Evolutionary conservation across 768 basidiomycete genomes (phyloP).

Genomic region (Trametes cinnabarina): DNA sequence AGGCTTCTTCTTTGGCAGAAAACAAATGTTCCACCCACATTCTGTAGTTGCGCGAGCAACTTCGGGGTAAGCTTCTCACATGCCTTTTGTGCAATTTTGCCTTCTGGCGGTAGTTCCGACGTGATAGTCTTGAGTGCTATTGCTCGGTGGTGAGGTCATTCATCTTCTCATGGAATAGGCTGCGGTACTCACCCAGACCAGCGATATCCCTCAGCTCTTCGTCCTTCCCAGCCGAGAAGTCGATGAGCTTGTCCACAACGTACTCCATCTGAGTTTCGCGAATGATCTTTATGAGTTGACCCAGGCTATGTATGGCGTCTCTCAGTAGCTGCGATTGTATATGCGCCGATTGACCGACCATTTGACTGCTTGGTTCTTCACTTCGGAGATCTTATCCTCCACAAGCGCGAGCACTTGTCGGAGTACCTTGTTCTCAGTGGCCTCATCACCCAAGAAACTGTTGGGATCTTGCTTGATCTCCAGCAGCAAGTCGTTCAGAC

Average conservation of each 20-base stretch:
- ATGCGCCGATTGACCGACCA: slow-evolving; percentile 52
- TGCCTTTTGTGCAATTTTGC: slow-evolving; percentile 73
- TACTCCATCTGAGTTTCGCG: slow-evolving; percentile 78
- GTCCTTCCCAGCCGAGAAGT: slow-evolving; percentile 81
- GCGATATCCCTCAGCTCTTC: slow-evolving; percentile 95
- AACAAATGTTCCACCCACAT: slow-evolving; percentile 43
- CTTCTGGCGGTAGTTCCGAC: slow-evolving; percentile 80
- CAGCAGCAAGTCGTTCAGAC: slow-evolving; percentile 88
- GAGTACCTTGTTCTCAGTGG: slow-evolving; percentile 80
- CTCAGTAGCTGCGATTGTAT: background rate
- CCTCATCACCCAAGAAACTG: slow-evolving; percentile 81
- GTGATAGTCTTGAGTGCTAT: slow-evolving; percentile 94
- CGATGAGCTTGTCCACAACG: slow-evolving; percentile 87
- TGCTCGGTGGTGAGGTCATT: background rate
- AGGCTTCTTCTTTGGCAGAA: background rate
- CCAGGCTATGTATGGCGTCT: slow-evolving; percentile 52
- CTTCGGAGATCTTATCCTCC: slow-evolving; percentile 95
- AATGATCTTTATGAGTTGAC: slow-evolving; percentile 87
- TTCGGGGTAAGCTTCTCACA: slow-evolving; percentile 85
- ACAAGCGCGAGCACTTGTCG: slow-evolving; percentile 82
- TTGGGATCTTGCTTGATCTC: slow-evolving; percentile 79
- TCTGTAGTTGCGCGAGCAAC: slow-evolving; percentile 74
- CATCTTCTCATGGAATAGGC: background rate
- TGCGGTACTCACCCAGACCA: slow-evolving; percentile 64
- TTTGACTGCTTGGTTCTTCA: slow-evolving; percentile 96